Evolutionary conservation across 2,329 filamentous ascomycete species (phyloP).

Genomic region (Neonectria punicea): DNA sequence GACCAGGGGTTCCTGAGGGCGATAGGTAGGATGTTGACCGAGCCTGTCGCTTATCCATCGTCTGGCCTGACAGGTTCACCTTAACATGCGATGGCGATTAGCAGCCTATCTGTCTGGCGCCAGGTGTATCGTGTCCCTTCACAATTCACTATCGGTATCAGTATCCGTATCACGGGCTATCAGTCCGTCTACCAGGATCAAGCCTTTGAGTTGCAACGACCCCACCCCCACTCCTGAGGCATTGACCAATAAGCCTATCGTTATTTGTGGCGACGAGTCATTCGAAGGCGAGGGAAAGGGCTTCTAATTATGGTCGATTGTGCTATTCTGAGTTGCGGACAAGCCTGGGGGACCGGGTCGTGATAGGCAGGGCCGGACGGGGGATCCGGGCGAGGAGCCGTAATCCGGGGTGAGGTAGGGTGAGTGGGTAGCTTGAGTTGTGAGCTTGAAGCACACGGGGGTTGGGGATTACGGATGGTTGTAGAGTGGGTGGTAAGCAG

Average conservation of each 20-base stretch:
- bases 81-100: slow-evolving; percentile 20
- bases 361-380: not conserved
- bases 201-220: not conserved
- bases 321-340: not conserved
- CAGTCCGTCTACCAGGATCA: slow-evolving; percentile 10
- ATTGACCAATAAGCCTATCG: slow-evolving; percentile 15
- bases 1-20: not conserved
- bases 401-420: not conserved
- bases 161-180: slow-evolving; percentile 18
- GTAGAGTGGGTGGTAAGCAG: not conserved
- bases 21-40: slow-evolving; percentile 6
- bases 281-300: slow-evolving; percentile 9
- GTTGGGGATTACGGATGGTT: not conserved
- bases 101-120: not conserved
- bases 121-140: not conserved
- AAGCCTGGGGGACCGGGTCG: not conserved
- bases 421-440: not conserved
- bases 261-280: slow-evolving; percentile 19
- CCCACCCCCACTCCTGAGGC: slow-evolving; percentile 24
- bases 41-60: slow-evolving; percentile 17
- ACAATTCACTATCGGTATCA: not conserved
- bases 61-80: slow-evolving; percentile 24
- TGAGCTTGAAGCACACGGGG: not conserved
- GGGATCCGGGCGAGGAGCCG: not conserved
- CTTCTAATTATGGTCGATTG: not conserved